Percentiles rank a stretch among this genome's conserved stretches.
Evolutionary conservation across 192 early-diverging fungal genomes (phyloP).

Genomic region (Coemansia sp.): DNA sequence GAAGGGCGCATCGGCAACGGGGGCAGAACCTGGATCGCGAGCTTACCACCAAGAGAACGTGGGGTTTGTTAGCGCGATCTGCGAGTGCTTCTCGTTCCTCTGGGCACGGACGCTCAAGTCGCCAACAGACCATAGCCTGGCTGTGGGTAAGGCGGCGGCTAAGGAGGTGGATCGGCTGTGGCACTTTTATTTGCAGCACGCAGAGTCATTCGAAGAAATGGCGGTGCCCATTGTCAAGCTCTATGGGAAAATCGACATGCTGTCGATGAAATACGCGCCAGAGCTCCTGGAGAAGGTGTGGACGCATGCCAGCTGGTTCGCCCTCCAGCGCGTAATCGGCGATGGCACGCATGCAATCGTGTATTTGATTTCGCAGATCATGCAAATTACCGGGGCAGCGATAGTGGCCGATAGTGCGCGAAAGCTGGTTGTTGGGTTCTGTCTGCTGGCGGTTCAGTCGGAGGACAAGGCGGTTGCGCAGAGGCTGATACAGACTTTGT

Average conservation of each 20-base stretch:
- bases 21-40: neutral
- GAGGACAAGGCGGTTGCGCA: constrained; percentile 21
- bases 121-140: neutral
- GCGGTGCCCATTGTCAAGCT: constrained; percentile 33
- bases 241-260: constrained; percentile 30
- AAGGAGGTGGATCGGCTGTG: constrained; percentile 45
- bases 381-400: constrained; percentile 8
- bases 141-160: constrained; percentile 33
- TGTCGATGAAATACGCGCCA: constrained; percentile 24
- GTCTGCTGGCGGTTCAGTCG: constrained; percentile 31
- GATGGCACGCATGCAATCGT: constrained; percentile 25
- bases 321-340: constrained; percentile 26
- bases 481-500: constrained; percentile 29
- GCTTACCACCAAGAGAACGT: constrained; percentile 27
- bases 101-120: constrained; percentile 39
- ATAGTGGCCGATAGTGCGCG: constrained; percentile 5
- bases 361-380: constrained; percentile 23
- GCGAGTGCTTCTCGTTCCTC: constrained; percentile 49
- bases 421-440: constrained; percentile 36
- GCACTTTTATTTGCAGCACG: constrained; percentile 49
- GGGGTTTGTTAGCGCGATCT: constrained; percentile 35
- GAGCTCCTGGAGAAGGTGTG: constrained; percentile 34
- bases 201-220: constrained; percentile 27
- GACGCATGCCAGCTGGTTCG: constrained; percentile 53
- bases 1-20: constrained; percentile 27